Conservation (phyloP, 176 grass and related monocot species). For the Oryza brachyantha region DNA sequence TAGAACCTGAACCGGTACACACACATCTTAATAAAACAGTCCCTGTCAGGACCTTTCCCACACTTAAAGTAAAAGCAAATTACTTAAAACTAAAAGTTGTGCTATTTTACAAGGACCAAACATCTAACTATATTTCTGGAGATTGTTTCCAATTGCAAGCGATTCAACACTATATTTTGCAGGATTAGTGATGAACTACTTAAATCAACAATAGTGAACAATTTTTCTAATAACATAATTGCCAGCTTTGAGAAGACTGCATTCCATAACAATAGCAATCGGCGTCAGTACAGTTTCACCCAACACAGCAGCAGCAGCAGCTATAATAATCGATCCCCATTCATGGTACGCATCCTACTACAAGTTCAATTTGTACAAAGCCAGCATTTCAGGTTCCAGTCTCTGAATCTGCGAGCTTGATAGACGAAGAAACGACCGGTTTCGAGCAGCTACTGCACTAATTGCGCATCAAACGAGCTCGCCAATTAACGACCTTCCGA, state of each 20-base stretch:
- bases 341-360: background rate
- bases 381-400: background rate
- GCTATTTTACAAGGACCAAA: slow-evolving; percentile 3
- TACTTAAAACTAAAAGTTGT: background rate
- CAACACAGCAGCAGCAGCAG: background rate
- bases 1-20: background rate
- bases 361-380: slow-evolving; percentile 4
- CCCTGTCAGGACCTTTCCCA: background rate
- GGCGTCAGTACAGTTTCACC: background rate
- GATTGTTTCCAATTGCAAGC: background rate
- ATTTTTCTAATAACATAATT: background rate
- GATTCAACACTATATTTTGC: background rate
- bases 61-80: slow-evolving; percentile 13
- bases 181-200: background rate
- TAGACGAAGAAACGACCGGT: background rate
- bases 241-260: background rate
- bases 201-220: background rate
- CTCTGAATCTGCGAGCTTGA: background rate
- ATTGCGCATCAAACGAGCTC: background rate
- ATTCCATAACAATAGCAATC: background rate
- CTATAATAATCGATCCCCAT: background rate
- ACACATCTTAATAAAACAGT: background rate
- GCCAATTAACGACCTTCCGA: background rate
- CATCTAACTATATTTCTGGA: background rate
- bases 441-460: background rate